Percentiles rank a stretch among this genome's conserved stretches.
Conservation (phyloP, 345 rosid species). For the Euphorbia peplus region DNA sequence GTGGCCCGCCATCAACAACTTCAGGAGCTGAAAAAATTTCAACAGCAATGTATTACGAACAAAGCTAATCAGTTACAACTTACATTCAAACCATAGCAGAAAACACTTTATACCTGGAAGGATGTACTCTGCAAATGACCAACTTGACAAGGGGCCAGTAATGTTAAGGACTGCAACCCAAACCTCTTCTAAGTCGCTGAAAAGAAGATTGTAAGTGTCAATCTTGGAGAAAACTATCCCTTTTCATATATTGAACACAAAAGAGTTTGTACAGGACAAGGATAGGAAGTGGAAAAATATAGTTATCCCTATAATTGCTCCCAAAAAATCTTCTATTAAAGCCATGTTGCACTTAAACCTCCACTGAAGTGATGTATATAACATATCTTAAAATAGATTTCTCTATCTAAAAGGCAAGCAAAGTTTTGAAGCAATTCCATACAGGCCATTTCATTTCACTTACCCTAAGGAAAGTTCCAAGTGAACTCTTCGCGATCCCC, state of each 20-base stretch:
- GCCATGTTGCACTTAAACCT: too few relatives aligned
- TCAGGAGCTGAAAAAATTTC: conserved; percentile 58
- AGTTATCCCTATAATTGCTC: too few relatives aligned
- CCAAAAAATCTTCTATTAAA: not conserved
- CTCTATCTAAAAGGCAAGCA: not conserved
- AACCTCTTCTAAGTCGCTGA: conserved; percentile 79
- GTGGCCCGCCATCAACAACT: conserved; percentile 58
- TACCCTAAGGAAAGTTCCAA: conserved; percentile 90
- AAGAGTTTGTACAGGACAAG: too few relatives aligned
- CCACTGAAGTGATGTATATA: not conserved
- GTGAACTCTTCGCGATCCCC: conserved; percentile 73
- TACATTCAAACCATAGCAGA: not conserved
- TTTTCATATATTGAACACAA: too few relatives aligned
- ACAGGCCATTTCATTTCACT: conserved; percentile 28
- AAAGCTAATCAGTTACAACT: not conserved
- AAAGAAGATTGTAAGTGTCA: not conserved
- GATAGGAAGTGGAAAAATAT: too few relatives aligned
- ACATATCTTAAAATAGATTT: not conserved
- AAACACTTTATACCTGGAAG: conserved; percentile 53
- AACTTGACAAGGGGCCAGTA: conserved; percentile 83
- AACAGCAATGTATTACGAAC: not conserved
- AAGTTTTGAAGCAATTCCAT: conserved; percentile 4
- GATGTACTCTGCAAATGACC: conserved; percentile 84
- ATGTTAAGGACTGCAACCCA: conserved; percentile 92
- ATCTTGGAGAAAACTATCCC: too few relatives aligned